Conservation (phyloP, 495 filamentous ascomycete species). For the Xylaria palmicola region DNA sequence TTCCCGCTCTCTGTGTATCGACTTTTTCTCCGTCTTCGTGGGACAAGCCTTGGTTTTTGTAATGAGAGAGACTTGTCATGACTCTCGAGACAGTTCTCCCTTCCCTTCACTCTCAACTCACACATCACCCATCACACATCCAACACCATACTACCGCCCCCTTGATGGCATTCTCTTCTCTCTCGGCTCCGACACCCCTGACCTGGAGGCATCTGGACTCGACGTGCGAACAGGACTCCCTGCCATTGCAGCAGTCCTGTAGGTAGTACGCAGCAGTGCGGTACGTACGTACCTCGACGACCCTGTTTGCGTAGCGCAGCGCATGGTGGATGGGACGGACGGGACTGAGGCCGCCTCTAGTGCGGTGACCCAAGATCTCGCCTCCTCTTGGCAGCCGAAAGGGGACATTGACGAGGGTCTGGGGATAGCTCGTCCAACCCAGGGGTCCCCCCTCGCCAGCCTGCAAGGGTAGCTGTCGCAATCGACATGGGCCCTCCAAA, state of each 20-base stretch:
- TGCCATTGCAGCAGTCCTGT: constrained; percentile 1
- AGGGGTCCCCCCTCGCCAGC: neutral
- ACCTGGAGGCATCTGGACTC: neutral
- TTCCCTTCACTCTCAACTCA: neutral
- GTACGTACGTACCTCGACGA: no score
- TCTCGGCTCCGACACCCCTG: neutral
- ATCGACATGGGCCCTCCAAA: constrained; percentile 1
- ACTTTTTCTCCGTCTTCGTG: neutral
- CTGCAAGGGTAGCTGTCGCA: constrained; percentile 6
- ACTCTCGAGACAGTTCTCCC: neutral
- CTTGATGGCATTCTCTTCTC: neutral
- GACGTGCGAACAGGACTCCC: neutral
- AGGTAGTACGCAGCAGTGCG: no score
- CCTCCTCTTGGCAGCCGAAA: constrained; percentile 10
- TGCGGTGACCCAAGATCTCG: constrained; percentile 11
- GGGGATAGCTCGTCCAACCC: neutral
- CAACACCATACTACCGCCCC: neutral
- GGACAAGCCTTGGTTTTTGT: neutral
- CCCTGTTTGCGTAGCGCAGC: neutral
- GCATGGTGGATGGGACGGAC: constrained; percentile 6
- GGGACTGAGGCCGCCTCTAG: constrained; percentile 10
- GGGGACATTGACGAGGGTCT: neutral
- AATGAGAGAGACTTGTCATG: neutral
- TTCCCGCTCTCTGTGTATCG: constrained; percentile 4
- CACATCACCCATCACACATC: neutral